Evolutionary conservation across 2,329 filamentous ascomycete genomes (phyloP), one percentile per base, ranked within the genome.

Genomic region (Periconia macrospinosa): DNA sequence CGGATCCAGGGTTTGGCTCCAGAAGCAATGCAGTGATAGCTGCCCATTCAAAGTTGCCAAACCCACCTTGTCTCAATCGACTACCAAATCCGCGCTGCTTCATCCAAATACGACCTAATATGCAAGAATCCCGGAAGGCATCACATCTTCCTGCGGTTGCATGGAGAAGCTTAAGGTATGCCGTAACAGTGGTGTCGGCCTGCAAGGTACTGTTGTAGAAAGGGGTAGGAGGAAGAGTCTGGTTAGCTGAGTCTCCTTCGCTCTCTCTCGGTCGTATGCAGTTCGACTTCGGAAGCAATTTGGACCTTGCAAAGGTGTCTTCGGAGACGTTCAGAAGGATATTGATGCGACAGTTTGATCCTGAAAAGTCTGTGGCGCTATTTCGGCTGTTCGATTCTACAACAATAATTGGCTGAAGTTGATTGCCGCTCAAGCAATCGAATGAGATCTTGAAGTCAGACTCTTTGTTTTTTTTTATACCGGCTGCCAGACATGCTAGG

Each of bases 1-100:
- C 89, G 55, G 87, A 87, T 7, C 85, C 83, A 7, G 87, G 88
- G 23, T 90, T 90, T n/a, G 84, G 85, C 71, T 91, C 86, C 41
- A 97, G 79, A 2, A 97, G 78, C 14, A 96, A 79, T 30, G 92
- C 90, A 69, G 92, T 83, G 46, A 94, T 77, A n/a, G 85, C 78
- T 0, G 89, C 83, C 91, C 91, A 97, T 71, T 99, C 94, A 60
- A 96, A 96, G 61, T 91, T 86, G 2, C 94, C 94, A 70, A 99
- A 97, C 0, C 94, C 94, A 43, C 94, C 93, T 42, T 81, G 78
- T 2, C 84, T 81, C n/a, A 92, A 74, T 19, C 82, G 78, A 43
- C 89, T 84, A 15, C 82, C 83, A 60, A 97, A 90, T 0, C 92
- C 92, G 51, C 93, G 85, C 74, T 97, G 93, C 61, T 87, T 87